Conservation (phyloP, 2,329 filamentous ascomycete species). For the Fusarium sp. region DNA sequence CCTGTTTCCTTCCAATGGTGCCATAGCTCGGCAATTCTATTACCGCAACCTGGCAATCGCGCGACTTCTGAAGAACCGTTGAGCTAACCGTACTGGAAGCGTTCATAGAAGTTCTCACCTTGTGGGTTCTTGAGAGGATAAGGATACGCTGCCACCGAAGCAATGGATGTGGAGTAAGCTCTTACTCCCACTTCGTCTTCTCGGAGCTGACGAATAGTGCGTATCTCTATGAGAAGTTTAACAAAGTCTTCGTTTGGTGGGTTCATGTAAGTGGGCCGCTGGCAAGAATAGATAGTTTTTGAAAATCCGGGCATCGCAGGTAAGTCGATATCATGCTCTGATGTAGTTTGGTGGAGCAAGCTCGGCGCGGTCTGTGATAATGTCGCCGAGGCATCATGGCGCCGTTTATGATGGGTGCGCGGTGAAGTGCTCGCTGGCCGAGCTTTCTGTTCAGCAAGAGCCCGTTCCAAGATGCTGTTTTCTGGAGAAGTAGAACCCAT, state of each 20-base stretch:
- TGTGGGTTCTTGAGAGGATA: slow-evolving; percentile 55
- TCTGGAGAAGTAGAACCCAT: slow-evolving; percentile 20
- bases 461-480: slow-evolving; percentile 41
- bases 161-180: slow-evolving; percentile 89
- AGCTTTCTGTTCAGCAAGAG: slow-evolving; percentile 26
- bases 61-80: slow-evolving; percentile 56
- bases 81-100: not conserved
- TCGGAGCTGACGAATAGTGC: slow-evolving; percentile 74
- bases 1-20: slow-evolving; percentile 76
- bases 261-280: slow-evolving; percentile 77
- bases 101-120: slow-evolving; percentile 51
- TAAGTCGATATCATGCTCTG: slow-evolving; percentile 75
- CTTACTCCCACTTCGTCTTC: slow-evolving; percentile 83
- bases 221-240: slow-evolving; percentile 77
- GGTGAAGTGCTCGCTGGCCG: slow-evolving; percentile 16
- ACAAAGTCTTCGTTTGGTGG: slow-evolving; percentile 83
- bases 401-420: slow-evolving; percentile 17
- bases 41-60: slow-evolving; percentile 81
- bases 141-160: slow-evolving; percentile 85
- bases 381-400: slow-evolving; percentile 5
- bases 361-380: slow-evolving; percentile 43
- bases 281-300: slow-evolving; percentile 76
- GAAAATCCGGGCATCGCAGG: slow-evolving; percentile 77
- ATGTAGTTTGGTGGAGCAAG: slow-evolving; percentile 77
- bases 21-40: slow-evolving; percentile 82